Conservation (phyloP, 305 asterid species). For the Solanum chacoense region DNA sequence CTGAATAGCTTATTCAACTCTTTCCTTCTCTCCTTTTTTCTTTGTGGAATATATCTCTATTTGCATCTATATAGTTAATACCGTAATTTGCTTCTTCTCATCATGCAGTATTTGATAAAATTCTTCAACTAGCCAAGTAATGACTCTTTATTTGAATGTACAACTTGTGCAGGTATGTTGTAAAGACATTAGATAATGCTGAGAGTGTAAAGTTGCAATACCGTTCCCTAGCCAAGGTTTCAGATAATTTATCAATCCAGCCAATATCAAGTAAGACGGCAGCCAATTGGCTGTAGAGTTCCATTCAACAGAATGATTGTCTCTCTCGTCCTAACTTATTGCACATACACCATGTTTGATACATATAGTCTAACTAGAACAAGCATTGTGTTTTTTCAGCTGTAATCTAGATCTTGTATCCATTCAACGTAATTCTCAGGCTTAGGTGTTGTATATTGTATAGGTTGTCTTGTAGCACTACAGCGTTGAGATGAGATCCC, state of each 20-base stretch:
- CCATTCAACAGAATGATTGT: neutral
- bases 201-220: constrained; percentile 96
- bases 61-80: neutral
- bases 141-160: neutral
- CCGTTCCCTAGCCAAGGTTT: constrained; percentile 71
- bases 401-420: neutral
- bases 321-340: neutral
- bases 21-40: neutral
- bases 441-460: neutral
- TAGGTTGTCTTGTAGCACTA: neutral
- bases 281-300: constrained; percentile 50
- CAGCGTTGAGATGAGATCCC: neutral
- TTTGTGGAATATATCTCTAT: neutral
- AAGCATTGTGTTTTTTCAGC: neutral
- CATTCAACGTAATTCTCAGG: neutral
- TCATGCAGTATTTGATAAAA: neutral
- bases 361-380: neutral
- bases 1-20: neutral
- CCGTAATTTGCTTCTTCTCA: neutral
- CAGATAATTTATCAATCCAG: constrained; percentile 38
- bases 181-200: constrained; percentile 93
- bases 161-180: constrained; percentile 59
- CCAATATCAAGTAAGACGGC: constrained; percentile 33
- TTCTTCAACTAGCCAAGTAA: neutral
- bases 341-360: neutral